phyloP scores from a whole-genome alignment of 345 rosid species.

The Salix purpurea region DNA sequence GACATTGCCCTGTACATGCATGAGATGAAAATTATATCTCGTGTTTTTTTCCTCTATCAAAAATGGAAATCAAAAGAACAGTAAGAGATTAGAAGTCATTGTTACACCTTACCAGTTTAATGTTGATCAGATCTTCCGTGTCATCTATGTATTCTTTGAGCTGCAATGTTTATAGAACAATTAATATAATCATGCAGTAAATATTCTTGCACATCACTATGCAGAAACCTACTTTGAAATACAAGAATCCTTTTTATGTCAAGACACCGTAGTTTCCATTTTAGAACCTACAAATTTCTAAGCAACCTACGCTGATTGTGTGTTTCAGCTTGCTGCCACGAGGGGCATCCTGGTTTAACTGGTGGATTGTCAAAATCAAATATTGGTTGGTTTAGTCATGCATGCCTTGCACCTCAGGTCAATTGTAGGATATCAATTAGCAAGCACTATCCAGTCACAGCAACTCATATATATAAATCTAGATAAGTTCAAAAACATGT shows the following conservation, averaged over 20 bases:
- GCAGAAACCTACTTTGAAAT: not conserved
- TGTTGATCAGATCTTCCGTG: slow-evolving; percentile 93
- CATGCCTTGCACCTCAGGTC: not conserved
- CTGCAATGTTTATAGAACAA: slow-evolving; percentile 41
- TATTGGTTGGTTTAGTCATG: not conserved
- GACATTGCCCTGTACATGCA: slow-evolving; percentile 64
- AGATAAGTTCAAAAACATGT: not conserved
- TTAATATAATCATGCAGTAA: not conserved
- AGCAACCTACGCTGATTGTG: not conserved
- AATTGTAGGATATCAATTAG: not conserved
- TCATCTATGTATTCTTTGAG: slow-evolving; percentile 95
- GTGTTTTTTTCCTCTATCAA: not conserved
- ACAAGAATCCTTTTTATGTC: not conserved
- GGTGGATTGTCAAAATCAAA: not conserved
- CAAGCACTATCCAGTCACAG: not conserved
- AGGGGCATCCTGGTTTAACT: not conserved
- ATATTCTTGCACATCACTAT: not conserved
- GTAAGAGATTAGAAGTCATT: not conserved
- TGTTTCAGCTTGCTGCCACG: not conserved
- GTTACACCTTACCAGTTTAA: slow-evolving; percentile 60
- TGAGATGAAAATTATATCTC: not conserved
- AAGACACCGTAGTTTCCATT: not conserved
- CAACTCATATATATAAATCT: not conserved
- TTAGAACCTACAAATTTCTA: not conserved
- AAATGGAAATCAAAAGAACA: too few relatives aligned